Base-by-base conservation (phyloP, 345 rosid species). In the Citrus reticulata region DNA sequence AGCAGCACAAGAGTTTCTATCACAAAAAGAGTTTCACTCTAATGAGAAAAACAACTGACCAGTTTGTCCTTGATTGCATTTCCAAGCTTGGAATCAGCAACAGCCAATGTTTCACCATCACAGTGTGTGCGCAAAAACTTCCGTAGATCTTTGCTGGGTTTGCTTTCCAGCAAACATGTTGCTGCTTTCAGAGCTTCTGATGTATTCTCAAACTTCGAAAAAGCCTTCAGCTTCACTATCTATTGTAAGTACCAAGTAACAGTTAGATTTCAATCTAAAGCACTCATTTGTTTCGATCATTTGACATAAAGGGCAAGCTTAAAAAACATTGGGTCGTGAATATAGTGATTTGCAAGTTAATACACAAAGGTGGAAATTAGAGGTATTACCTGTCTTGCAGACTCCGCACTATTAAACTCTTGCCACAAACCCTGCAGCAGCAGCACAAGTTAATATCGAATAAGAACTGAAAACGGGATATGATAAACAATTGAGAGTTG, bases 71-170 rank as follows among this genome's bases (percentile, higher is more conserved):
- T 96, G 66, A 96, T 96, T 1, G 91, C 88, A 82, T 93, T 93
- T 71, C 99, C 98, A 70, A 96, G 98, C 84, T 93, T 96, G 0
- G 99, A 95, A 82, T 94, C 98, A 80, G 94, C 97, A 14, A 96
- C 96, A 27, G 83, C 99, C 34, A 96, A 75, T 1, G 76, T 78
- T 80, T 96, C 97, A 55, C 93, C 95, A 9, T 81, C 83, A 76
- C 97, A 95, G 71, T 95, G 90, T 5, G 87, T 77, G 5, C 88
- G 87, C 84, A 96, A 81, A 80, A 96, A 96, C 61, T 96, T 94
- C 14, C 98, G 88, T 11, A 94, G 87, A 83, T 93, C 89, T 73
- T 93, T 93, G 87, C 91, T 89, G 7, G 98, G 86, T 40, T 91
- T 49, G 76, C 98, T 88, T 42, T 96, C 98, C 20, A 91, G 83